phyloP scores from a whole-genome alignment of 2,329 filamentous ascomycete species.

The Sarocladium oryzae region DNA sequence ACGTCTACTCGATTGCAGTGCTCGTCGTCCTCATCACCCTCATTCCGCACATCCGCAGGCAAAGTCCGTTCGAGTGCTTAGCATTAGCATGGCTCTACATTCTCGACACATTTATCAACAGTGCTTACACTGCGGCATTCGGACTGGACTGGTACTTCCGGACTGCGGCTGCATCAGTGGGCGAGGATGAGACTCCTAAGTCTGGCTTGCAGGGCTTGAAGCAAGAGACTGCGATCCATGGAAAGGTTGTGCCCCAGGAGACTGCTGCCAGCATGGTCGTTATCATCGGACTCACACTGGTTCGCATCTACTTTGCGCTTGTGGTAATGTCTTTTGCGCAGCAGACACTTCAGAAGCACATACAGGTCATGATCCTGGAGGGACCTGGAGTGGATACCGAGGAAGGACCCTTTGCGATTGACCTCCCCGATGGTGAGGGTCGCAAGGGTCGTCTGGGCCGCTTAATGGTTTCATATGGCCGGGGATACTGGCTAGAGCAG shows the following conservation, averaged over 20 bases:
- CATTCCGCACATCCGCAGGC: constrained; percentile 71
- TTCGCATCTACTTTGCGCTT: constrained; percentile 77
- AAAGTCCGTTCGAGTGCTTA: constrained; percentile 72
- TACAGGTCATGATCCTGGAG: constrained; percentile 41
- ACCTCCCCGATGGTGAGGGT: constrained; percentile 68
- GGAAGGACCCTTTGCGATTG: constrained; percentile 62
- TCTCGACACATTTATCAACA: constrained; percentile 75
- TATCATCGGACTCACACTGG: constrained; percentile 64
- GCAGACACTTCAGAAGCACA: constrained; percentile 64
- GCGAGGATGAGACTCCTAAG: constrained; percentile 15
- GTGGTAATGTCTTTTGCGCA: constrained; percentile 80
- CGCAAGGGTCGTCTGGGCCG: constrained; percentile 76
- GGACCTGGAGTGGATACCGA: constrained; percentile 30
- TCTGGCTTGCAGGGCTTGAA: constrained; percentile 26
- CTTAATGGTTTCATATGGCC: constrained; percentile 66
- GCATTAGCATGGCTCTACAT: constrained; percentile 80
- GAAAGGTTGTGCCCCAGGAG: constrained; percentile 43
- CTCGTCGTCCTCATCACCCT: constrained; percentile 64
- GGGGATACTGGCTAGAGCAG: constrained; percentile 75
- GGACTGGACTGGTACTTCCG: constrained; percentile 75
- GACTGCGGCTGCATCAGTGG: constrained; percentile 47
- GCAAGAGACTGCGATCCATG: constrained; percentile 26
- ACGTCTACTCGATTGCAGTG: constrained; percentile 75
- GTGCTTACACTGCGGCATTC: constrained; percentile 74
- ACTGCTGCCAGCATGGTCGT: constrained; percentile 70